A percentile compares a stretch with the other conserved stretches of the same genome.
phyloP scores from a whole-genome alignment of 2,329 filamentous ascomycete species.

The Exophiala viscosa region DNA sequence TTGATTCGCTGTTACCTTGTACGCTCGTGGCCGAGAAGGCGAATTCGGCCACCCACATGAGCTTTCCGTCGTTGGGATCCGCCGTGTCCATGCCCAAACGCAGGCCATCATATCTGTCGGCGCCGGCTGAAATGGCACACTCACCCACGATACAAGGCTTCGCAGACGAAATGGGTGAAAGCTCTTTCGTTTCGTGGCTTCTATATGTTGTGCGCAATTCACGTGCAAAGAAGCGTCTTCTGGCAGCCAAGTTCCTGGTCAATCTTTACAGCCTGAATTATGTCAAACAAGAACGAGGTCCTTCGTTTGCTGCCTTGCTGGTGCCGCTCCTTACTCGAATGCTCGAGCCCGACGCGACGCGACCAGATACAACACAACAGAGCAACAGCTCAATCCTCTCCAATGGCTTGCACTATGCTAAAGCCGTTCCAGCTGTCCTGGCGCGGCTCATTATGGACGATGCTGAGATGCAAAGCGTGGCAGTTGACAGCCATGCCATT shows the following conservation, averaged over 20 bases:
- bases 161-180: conserved; percentile 61
- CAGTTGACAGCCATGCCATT: conserved; percentile 66
- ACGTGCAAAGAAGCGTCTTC: conserved; percentile 58
- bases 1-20: conserved; percentile 63
- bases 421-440: conserved; percentile 67
- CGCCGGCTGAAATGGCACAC: conserved; percentile 22
- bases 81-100: conserved; percentile 36
- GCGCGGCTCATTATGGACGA: conserved; percentile 76
- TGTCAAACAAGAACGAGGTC: conserved; percentile 61
- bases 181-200: conserved; percentile 69
- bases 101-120: conserved; percentile 35
- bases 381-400: conserved; percentile 2
- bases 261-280: conserved; percentile 66
- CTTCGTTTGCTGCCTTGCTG: conserved; percentile 62
- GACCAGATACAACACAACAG: conserved; percentile 37
- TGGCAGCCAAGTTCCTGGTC: conserved; percentile 66
- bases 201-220: conserved; percentile 60
- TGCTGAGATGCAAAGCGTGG: conserved; percentile 74
- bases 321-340: conserved; percentile 67
- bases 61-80: conserved; percentile 55
- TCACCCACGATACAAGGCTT: conserved; percentile 37
- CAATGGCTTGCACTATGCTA: conserved; percentile 38
- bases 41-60: conserved; percentile 37
- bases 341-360: conserved; percentile 46
- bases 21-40: conserved; percentile 36